Base-by-base conservation (phyloP, 164 flowering plant species). In the Cinnamomum micranthum region DNA sequence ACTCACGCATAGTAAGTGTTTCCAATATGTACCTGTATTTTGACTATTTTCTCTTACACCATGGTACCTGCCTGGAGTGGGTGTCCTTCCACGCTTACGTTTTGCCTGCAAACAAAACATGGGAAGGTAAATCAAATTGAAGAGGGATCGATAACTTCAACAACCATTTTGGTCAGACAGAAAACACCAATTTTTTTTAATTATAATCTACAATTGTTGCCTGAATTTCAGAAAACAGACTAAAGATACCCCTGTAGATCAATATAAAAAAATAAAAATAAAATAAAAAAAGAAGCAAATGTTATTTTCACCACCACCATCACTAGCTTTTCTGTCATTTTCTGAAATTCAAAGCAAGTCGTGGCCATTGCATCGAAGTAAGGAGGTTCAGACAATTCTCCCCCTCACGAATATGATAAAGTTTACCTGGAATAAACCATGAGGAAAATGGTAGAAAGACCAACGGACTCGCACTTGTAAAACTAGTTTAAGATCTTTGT, bases 21-120 rank as follows among this genome's bases (percentile, higher is more conserved):
- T 62, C 19, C 60, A 2, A 20, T 10, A 31, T 28, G 33, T 82
- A 87, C 90, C 93, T 87, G 84, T 82, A 65, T 22, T 31, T 31
- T 31, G 33, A 31, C 33, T 31, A 31, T 31, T 80, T 13, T 81
- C 84, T 76, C 73, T 78, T 23, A 81, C 60, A 58, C 94, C 89
- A 15, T 74, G 86, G 70, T 88, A 88, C 73, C 74, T 82, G 23
- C 94, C 90, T 1, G 89, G 92, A 69, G 94, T 90, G 60, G 90
- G 91, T 59, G 91, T 87, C 84, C 94, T 82, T 22, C 89, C 90
- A 60, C 91, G 85, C 25, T 35, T 83, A 74, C 94, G 81, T 80
- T 85, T 86, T 74, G 94, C 90, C 92, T 90, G 81, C 73, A 81
- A 28, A 75, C n/a, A 69, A 19, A 80, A 50, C 11, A 41, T 41